Base-by-base conservation (phyloP, 108 stramenopile species). In the Cyclotella cryptica region DNA sequence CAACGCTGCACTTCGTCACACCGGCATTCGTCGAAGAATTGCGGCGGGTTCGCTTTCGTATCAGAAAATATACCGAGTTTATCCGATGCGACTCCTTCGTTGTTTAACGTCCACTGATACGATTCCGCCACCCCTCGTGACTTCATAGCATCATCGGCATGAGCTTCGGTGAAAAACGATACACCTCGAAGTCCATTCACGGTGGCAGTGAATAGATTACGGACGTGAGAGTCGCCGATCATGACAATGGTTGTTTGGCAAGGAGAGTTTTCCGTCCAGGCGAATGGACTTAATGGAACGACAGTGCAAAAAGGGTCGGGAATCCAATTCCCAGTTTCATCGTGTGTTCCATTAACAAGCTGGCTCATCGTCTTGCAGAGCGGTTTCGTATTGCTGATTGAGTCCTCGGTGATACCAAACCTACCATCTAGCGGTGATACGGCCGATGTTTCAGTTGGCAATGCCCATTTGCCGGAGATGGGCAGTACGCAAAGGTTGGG, bases 171-270 rank as follows among this genome's bases (percentile, higher is more conserved):
- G 35, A 81, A 81, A 17, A 40, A 51, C 30, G 43, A n/a, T 0
- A 63, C 26, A 30, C 73, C 80, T 21, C 80, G 67, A 27, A 81
- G 35, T 17, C 80, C 80, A 70, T 72, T 58, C 18, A 81, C 69
- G 9, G 80, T 75, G 26, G 80, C 80, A 19, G 71, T 81, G 51
- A 74, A 81, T 10, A 81, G 60, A 57, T 81, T 81, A 45, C 80
- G 46, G 19, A 81, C 60, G 53, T 74, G 80, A 30, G 67, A 69
- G 51, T 81, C 80, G 0, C 80, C 80, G 39, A 72, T 72, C 80
- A 81, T 75, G 1, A 51, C 30, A n/a, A 81, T 75, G 0, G 80
- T 81, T 17, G 52, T 62, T 41, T 75, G 74, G 41, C 80, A 75
- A 47, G 68, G 22, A 10, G 72, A 28, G 29, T 75, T 19, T 28